Evolutionary conservation across 768 basidiomycete genomes (phyloP).

Genomic region (Naganishia vishniacii): DNA sequence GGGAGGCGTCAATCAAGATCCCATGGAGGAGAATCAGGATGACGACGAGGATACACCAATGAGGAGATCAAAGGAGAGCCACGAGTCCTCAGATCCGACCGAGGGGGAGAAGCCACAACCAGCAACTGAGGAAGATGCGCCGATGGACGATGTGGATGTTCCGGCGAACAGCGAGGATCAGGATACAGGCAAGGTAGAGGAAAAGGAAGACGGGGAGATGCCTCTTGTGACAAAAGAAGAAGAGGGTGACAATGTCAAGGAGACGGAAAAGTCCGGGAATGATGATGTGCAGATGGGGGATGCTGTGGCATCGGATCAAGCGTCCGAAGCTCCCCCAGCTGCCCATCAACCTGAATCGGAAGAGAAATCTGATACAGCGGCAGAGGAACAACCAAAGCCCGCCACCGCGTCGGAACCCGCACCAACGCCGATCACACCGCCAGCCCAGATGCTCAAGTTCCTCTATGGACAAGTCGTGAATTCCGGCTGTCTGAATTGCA

Average conservation of each 20-base stretch:
- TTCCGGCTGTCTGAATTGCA: constrained; percentile 26
- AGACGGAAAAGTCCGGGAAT: neutral
- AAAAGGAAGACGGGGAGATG: constrained; percentile 7
- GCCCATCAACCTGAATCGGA: neutral
- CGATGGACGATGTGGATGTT: neutral
- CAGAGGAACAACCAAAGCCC: neutral
- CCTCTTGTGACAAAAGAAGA: neutral
- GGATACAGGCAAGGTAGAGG: neutral
- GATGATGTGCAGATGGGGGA: neutral
- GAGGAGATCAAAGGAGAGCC: constrained; percentile 2
- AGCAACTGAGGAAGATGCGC: neutral
- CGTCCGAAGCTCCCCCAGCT: neutral
- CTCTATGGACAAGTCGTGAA: constrained; percentile 12
- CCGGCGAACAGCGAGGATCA: neutral
- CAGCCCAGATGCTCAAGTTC: constrained; percentile 14
- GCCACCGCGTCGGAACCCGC: neutral
- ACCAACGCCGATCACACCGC: neutral
- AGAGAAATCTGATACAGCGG: neutral
- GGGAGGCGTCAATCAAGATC: neutral
- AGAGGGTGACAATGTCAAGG: neutral
- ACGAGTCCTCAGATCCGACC: neutral
- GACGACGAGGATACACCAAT: constrained; percentile 13
- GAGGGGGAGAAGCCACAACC: neutral
- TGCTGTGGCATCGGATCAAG: too few species aligned
- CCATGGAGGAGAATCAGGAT: neutral